Evolutionary conservation across 179 eudicot species (phyloP).

Genomic region (Patellifolia procumbens): DNA sequence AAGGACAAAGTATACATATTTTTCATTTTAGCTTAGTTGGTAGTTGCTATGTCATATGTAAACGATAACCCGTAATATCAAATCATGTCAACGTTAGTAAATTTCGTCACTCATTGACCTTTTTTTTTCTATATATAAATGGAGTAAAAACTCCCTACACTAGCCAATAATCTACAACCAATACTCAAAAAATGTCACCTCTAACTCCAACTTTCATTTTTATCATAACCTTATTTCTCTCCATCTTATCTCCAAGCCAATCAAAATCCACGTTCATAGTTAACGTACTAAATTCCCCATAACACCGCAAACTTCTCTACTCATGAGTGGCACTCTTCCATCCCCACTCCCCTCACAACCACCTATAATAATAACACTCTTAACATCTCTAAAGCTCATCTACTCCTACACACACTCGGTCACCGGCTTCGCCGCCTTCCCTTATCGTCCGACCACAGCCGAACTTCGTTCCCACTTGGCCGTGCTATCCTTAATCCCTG

Average conservation of each 20-base stretch:
- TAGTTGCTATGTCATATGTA: too few species aligned
- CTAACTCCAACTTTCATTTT: not conserved
- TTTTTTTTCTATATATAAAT: too few species aligned
- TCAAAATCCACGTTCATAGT: constrained; percentile 51
- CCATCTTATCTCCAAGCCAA: not conserved
- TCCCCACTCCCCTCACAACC: constrained; percentile 46
- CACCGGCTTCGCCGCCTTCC: constrained; percentile 71
- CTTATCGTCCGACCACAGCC: constrained; percentile 47
- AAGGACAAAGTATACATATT: too few species aligned
- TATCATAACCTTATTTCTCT: constrained; percentile 3
- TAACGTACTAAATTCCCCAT: constrained; percentile 56
- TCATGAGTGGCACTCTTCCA: constrained; percentile 56
- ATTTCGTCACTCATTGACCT: too few species aligned
- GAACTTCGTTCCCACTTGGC: constrained; percentile 46
- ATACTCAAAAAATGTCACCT: not conserved
- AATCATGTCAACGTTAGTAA: too few species aligned
- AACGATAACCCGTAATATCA: too few species aligned
- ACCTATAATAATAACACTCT: constrained; percentile 25
- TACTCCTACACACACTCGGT: constrained; percentile 69
- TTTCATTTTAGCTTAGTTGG: too few species aligned
- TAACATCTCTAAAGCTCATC: constrained; percentile 29
- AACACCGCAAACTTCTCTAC: constrained; percentile 42
- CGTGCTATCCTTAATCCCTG: constrained; percentile 59
- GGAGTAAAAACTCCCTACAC: too few species aligned
- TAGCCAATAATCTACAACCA: too few species aligned